Base-by-base conservation (phyloP, 768 basidiomycete species). In the Boletus tylopilopsis region DNA sequence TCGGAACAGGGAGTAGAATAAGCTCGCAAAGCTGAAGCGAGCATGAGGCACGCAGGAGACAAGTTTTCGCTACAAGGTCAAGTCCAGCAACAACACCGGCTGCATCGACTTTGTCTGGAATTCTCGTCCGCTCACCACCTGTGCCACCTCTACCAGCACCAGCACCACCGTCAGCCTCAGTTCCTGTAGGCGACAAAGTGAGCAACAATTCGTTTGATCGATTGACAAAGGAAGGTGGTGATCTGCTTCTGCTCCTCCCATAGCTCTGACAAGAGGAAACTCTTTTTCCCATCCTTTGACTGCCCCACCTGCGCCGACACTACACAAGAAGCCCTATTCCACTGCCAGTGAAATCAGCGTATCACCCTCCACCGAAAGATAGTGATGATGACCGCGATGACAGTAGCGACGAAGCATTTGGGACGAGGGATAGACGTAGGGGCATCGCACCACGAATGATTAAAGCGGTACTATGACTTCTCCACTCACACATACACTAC, bases 331-430 rank as follows among this genome's bases (percentile, higher is more conserved):
- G 63, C 16, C 63, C 63, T 4, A 59, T 65, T 23, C 80, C 85
- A 2, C 69, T 76, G 7, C 67, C 79, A 0, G 63, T 76, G 21
- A 85, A 79, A 62, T 64, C 77, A 0, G 63, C 76, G 3, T 88
- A 90, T 53, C 68, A 85, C 54, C 85, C 81, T 1, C 86, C 81
- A 0, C 76, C 85, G 1, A 67, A 70, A 3, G 74, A 73, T 29
- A 71, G 73, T 27, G 85, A 88, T 2, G 87, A 89, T 16, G 90
- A 92, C 42, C 94, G 92, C 91, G 91, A 86, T 6, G 84, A 86
- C 57, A 85, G 81, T 54, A 85, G 82, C 45, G 90, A 92, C 47
- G 92, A 93, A 64, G 92, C 93, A 51, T 71, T 86, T 41, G 73
- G 76, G n/a, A 76, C 75, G 4, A 75, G 94, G 37, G 75, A 72